phyloP scores from a whole-genome alignment of 2,329 filamentous ascomycete species.

The Knoxdaviesia proteae region DNA sequence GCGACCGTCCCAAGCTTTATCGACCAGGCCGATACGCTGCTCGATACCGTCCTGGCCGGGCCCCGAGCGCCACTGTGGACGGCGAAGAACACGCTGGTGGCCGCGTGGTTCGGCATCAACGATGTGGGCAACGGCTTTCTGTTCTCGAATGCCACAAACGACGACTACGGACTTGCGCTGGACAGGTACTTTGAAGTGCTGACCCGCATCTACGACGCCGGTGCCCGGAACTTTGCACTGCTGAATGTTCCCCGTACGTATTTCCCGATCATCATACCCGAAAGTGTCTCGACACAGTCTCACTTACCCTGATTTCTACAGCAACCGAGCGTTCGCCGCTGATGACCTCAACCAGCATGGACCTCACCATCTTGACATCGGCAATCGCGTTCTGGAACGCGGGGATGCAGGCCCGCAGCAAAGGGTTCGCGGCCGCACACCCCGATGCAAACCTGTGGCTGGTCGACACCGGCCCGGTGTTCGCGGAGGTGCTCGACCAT shows the following conservation, averaged over 20 bases:
- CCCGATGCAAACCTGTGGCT: slow-evolving; percentile 25
- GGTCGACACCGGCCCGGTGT: slow-evolving; percentile 31
- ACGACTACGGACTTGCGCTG: slow-evolving; percentile 18
- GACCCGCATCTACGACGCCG: slow-evolving; percentile 25
- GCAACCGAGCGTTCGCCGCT: slow-evolving; percentile 30
- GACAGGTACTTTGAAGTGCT: slow-evolving; percentile 19
- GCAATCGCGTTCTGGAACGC: too few species aligned
- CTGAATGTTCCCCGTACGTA: slow-evolving; percentile 29
- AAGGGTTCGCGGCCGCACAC: too few species aligned
- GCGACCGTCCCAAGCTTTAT: slow-evolving; percentile 25
- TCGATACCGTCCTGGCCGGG: slow-evolving; percentile 10
- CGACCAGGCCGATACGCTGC: slow-evolving; percentile 21
- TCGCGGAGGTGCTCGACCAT: slow-evolving; percentile 28
- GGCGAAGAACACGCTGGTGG: slow-evolving; percentile 19
- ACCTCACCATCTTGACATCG: too few species aligned
- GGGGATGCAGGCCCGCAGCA: too few species aligned
- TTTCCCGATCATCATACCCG: too few species aligned
- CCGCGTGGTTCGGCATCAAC: slow-evolving; percentile 33
- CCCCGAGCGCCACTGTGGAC: slow-evolving; percentile 15
- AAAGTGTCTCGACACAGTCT: too few species aligned
- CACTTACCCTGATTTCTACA: too few species aligned
- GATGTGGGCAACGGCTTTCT: slow-evolving; percentile 29
- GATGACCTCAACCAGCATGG: slow-evolving; percentile 8
- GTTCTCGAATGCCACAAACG: slow-evolving; percentile 10
- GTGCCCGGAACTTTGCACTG: slow-evolving; percentile 36